Conservation (phyloP, 352 stramenopile species). For the Pythium dissotocum region DNA sequence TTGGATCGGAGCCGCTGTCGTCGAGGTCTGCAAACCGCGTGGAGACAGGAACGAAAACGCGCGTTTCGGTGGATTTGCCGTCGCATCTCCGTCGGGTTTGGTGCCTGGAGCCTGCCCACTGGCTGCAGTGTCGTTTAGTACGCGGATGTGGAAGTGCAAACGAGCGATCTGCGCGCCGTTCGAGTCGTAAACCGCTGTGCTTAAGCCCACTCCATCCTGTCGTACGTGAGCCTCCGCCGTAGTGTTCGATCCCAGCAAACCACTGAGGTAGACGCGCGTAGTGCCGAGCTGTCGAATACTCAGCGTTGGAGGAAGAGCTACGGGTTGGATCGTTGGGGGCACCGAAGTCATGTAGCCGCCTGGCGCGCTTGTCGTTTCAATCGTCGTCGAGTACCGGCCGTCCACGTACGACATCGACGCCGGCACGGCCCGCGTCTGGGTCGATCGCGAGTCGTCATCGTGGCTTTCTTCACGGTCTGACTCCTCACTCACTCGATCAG, state of each 20-base stretch:
- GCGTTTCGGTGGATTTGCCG: slow-evolving; percentile 17
- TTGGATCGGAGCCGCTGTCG: slow-evolving; percentile 7
- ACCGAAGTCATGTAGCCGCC: slow-evolving; percentile 10
- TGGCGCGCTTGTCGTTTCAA: slow-evolving; percentile 13
- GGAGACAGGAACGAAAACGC: slow-evolving; percentile 21
- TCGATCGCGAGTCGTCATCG: slow-evolving; percentile 23
- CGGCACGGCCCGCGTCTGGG: slow-evolving; percentile 17
- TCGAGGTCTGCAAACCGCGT: slow-evolving; percentile 6
- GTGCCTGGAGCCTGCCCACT: neutral
- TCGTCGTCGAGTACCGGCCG: slow-evolving; percentile 16
- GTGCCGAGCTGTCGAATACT: slow-evolving; percentile 38
- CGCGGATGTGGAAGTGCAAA: slow-evolving; percentile 20
- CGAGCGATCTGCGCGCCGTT: slow-evolving; percentile 28
- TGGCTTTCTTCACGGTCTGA: slow-evolving; percentile 19
- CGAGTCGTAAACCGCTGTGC: slow-evolving; percentile 22
- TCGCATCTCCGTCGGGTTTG: slow-evolving; percentile 7
- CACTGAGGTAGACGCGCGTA: slow-evolving; percentile 35
- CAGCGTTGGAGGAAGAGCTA: slow-evolving; percentile 3
- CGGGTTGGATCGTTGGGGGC: slow-evolving; percentile 14
- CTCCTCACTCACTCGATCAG: slow-evolving; percentile 10
- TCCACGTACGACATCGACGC: slow-evolving; percentile 28
- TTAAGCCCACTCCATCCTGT: slow-evolving; percentile 14
- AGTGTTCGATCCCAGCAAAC: neutral
- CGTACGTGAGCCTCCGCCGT: neutral
- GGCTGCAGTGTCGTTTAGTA: neutral